Conservation (phyloP, 352 stramenopile genomes). For the Phytophthora cactorum region DNA sequence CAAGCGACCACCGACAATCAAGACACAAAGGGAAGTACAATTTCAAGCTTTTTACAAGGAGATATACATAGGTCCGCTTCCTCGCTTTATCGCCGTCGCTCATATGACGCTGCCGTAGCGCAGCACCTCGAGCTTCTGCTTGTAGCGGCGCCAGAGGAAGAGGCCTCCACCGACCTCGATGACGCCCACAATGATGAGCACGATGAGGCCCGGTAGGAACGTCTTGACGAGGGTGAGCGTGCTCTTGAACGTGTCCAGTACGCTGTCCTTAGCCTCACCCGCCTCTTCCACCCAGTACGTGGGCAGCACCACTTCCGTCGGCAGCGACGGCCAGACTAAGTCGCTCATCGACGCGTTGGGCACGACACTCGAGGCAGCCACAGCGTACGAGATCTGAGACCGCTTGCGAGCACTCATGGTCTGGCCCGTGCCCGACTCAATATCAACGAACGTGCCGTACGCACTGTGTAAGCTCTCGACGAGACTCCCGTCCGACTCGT, state of each 20-base stretch:
- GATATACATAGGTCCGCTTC: not conserved
- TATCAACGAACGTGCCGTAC: slow-evolving; percentile 70
- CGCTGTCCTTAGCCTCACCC: slow-evolving; percentile 45
- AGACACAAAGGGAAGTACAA: not conserved
- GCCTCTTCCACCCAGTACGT: slow-evolving; percentile 68
- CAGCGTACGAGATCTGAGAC: slow-evolving; percentile 64
- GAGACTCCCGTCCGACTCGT: slow-evolving; percentile 48
- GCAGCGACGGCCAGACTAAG: slow-evolving; percentile 58
- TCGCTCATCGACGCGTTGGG: slow-evolving; percentile 60
- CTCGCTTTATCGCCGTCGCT: not conserved
- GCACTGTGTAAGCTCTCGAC: slow-evolving; percentile 49
- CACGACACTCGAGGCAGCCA: slow-evolving; percentile 48
- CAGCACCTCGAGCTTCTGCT: slow-evolving; percentile 24
- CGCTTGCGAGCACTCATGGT: slow-evolving; percentile 73
- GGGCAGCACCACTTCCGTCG: slow-evolving; percentile 62
- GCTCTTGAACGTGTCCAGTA: slow-evolving; percentile 60
- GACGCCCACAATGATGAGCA: slow-evolving; percentile 57
- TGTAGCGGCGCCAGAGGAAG: slow-evolving; percentile 51
- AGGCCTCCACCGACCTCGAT: slow-evolving; percentile 44
- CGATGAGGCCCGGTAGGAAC: slow-evolving; percentile 66
- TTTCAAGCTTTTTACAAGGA: not conserved
- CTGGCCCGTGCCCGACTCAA: slow-evolving; percentile 72
- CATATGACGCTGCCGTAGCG: slow-evolving; percentile 43
- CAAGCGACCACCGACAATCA: too few species aligned
- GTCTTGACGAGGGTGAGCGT: slow-evolving; percentile 50